Evolutionary conservation across 2,329 filamentous ascomycete species (phyloP).

Genomic region (Tolypocladium tropicale): DNA sequence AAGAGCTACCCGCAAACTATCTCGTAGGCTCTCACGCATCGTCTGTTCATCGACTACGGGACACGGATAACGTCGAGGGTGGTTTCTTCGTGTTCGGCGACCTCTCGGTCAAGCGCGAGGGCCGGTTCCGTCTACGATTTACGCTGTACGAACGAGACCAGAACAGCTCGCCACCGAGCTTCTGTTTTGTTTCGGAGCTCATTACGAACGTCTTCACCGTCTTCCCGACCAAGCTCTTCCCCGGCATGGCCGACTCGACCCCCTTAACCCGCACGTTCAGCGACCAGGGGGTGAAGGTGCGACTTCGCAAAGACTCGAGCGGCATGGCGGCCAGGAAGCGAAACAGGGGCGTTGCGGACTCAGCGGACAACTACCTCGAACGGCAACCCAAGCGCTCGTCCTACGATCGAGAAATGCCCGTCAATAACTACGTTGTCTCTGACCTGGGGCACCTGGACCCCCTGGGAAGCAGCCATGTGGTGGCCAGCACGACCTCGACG

Average conservation of each 20-base stretch:
- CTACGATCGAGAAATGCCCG: slow-evolving; percentile 8
- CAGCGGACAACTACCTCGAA: slow-evolving; percentile 6
- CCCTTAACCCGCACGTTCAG: slow-evolving; percentile 72
- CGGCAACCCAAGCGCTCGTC: slow-evolving; percentile 11
- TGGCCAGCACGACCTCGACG: slow-evolving; percentile 4
- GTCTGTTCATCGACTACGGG: slow-evolving; percentile 73
- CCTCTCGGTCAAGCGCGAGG: slow-evolving; percentile 66
- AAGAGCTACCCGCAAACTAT: slow-evolving; percentile 30
- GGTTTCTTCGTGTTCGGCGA: slow-evolving; percentile 91
- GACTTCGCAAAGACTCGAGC: slow-evolving; percentile 73
- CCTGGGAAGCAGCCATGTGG: slow-evolving; percentile 1
- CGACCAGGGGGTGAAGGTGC: slow-evolving; percentile 75
- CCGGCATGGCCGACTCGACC: slow-evolving; percentile 73
- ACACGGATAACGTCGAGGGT: slow-evolving; percentile 65
- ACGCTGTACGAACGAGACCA: slow-evolving; percentile 48
- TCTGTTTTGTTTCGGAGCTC: slow-evolving; percentile 14
- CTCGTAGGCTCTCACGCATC: slow-evolving; percentile 67
- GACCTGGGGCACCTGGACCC: slow-evolving; percentile 8
- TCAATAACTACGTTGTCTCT: slow-evolving; percentile 7
- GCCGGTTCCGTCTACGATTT: slow-evolving; percentile 64
- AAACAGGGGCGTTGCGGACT: slow-evolving; percentile 17
- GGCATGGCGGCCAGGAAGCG: slow-evolving; percentile 39
- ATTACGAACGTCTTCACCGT: slow-evolving; percentile 57
- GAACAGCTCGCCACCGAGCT: slow-evolving; percentile 9
- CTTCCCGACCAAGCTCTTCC: slow-evolving; percentile 57